Conservation (phyloP, 805 yeast species). For the Candida jianshihensis region DNA sequence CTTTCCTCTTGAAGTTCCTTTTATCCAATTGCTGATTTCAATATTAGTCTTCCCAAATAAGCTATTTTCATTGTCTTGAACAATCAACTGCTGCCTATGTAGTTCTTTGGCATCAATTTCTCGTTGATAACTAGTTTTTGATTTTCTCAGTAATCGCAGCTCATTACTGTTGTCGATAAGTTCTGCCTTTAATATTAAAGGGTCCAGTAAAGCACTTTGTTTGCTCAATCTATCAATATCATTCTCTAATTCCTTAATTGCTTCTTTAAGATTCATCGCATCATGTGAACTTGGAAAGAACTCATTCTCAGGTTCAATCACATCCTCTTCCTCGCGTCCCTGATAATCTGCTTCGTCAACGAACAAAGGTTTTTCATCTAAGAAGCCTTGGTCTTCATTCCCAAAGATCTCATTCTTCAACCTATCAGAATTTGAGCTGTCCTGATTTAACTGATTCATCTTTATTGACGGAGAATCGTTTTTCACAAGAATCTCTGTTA, state of each 20-base stretch:
- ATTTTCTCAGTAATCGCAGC: conserved; percentile 58
- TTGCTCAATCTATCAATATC: conserved; percentile 53
- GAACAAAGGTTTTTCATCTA: conserved; percentile 19
- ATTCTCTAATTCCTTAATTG: conserved; percentile 48
- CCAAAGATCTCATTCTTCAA: conserved; percentile 22
- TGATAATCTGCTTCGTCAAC: conserved; percentile 20
- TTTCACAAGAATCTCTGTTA: conserved; percentile 21
- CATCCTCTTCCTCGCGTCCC: conserved; percentile 15
- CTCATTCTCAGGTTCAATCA: conserved; percentile 27
- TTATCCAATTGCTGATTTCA: conserved; percentile 41
- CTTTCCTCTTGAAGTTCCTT: conserved; percentile 43
- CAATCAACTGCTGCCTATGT: conserved; percentile 71
- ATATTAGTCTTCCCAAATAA: conserved; percentile 61
- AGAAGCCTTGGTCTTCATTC: conserved; percentile 12
- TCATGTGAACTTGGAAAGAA: conserved; percentile 62
- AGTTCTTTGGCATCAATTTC: conserved; percentile 72
- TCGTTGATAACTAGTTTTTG: conserved; percentile 55
- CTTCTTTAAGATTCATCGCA: conserved; percentile 55
- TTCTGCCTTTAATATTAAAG: conserved; percentile 75
- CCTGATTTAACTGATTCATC: background rate
- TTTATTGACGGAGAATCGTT: background rate
- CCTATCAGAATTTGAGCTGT: background rate
- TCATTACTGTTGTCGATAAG: conserved; percentile 71
- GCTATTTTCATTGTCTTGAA: conserved; percentile 77
- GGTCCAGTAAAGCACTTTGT: conserved; percentile 58